Evolutionary conservation across 495 filamentous ascomycete genomes (phyloP).

Genomic region (Rhizodiscina lignyota): DNA sequence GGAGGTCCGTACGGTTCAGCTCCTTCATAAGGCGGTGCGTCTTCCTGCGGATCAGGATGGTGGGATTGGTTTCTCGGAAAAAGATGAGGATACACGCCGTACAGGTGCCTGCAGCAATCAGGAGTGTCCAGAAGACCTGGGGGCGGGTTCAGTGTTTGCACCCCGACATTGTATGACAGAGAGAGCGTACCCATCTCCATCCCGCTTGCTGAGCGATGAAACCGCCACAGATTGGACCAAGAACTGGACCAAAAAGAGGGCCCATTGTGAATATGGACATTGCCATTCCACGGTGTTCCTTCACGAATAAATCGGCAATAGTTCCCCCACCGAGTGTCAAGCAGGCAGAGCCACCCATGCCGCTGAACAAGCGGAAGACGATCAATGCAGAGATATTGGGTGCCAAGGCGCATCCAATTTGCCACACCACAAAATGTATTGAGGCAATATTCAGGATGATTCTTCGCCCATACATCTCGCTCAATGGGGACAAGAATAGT

Average conservation of each 20-base stretch:
- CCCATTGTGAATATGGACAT: slow-evolving; percentile 32
- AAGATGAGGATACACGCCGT: slow-evolving; percentile 8
- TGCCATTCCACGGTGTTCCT: slow-evolving; percentile 26
- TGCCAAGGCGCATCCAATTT: slow-evolving; percentile 27
- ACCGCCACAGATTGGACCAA: slow-evolving; percentile 28
- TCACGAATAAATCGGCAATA: slow-evolving; percentile 27
- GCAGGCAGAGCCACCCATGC: slow-evolving; percentile 25
- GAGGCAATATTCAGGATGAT: slow-evolving; percentile 27
- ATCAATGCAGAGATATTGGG: slow-evolving; percentile 27
- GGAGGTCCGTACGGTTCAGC: too few relatives aligned
- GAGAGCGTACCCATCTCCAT: slow-evolving; percentile 25
- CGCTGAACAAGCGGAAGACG: slow-evolving; percentile 29
- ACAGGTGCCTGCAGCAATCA: slow-evolving; percentile 14
- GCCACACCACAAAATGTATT: slow-evolving; percentile 28
- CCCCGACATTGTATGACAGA: too few relatives aligned
- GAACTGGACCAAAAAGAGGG: slow-evolving; percentile 15
- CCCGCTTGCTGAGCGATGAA: slow-evolving; percentile 16
- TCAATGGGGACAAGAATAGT: slow-evolving; percentile 27
- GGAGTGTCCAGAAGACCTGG: slow-evolving; percentile 19
- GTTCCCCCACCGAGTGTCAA: slow-evolving; percentile 30
- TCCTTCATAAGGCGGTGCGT: slow-evolving; percentile 12
- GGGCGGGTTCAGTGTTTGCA: too few relatives aligned
- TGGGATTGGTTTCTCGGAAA: slow-evolving; percentile 16
- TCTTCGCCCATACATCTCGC: slow-evolving; percentile 28
- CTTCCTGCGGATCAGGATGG: slow-evolving; percentile 15